Evolutionary conservation across 2,329 filamentous ascomycete species (phyloP).

Genomic region (Arthrobotrys musiformis): DNA sequence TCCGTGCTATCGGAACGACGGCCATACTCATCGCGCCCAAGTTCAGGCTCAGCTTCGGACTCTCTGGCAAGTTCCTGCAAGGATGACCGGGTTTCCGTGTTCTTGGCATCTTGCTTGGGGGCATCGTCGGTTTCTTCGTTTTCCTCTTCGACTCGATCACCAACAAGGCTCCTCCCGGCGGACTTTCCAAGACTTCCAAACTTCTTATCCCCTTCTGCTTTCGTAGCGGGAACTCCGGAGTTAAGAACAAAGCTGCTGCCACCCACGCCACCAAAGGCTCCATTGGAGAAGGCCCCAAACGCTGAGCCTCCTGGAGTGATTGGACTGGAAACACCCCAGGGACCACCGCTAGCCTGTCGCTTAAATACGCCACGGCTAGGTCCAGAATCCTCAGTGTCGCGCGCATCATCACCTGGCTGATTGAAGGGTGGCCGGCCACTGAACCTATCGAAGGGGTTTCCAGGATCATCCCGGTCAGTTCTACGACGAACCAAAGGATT

Average conservation of each 20-base stretch:
- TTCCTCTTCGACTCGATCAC: conserved; percentile 51
- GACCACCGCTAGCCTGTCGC: conserved; percentile 70
- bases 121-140: conserved; percentile 75
- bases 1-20: conserved; percentile 72
- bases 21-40: conserved; percentile 63
- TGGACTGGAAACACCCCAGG: conserved; percentile 66
- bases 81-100: conserved; percentile 28
- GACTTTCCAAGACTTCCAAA: conserved; percentile 79
- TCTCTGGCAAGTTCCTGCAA: conserved; percentile 61
- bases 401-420: conserved; percentile 54
- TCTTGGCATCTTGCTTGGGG: conserved; percentile 71
- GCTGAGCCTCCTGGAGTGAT: conserved; percentile 71
- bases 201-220: conserved; percentile 77
- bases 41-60: conserved; percentile 66
- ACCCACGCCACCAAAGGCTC: conserved; percentile 58
- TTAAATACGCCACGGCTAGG: conserved; percentile 65
- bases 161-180: conserved; percentile 76
- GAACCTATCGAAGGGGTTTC: conserved; percentile 48
- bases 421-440: conserved; percentile 26
- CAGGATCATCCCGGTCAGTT: conserved; percentile 62
- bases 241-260: conserved; percentile 73
- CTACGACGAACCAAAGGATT: conserved; percentile 70
- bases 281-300: conserved; percentile 86
- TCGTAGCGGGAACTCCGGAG: conserved; percentile 68
- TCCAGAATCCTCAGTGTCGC: conserved; percentile 52